Base-by-base conservation (phyloP, 2,329 filamentous ascomycete species). In the Penicillium sp. region DNA sequence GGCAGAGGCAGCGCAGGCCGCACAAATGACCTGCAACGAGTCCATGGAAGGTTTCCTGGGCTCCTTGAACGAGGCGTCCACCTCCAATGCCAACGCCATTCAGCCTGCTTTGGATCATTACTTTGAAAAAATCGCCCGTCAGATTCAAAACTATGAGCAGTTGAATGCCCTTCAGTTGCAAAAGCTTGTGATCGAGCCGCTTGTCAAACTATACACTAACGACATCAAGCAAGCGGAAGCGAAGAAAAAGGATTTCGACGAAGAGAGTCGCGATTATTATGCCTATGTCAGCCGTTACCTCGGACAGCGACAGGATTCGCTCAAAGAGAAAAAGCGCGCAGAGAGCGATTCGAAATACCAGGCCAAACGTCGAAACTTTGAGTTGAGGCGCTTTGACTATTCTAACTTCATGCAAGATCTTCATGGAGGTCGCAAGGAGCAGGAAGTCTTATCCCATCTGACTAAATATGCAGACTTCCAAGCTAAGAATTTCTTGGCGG, bases 381-480 rank as follows among this genome's bases (percentile, higher is more conserved):
- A 99, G 77, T 82, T 99, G 53, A 97, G 96, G 77, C 88, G 95
- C 9, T 99, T 99, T 67, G 95, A 99, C 74, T 99, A 99, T 72
- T 97, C 93, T 3, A 96, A 91, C 13, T 99, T 97, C 70, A 96
- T 99, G 90, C 93, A 97, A 68, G 94, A 99, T 77, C 81, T 99
- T n/a, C 94, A 97, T 60, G 94, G 94, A 26, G 94, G 94, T n/a
- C 88, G 94, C 59, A 99, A 97, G 72, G 94, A 99, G 67, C 94
- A 97, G 69, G 94, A 99, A 71, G 90, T 99, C 4, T 76, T 99
- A 26, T 97, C 93, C 1, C 90, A 97, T 69, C 81, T 99, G 28
- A 99, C 94, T 1, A 93, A 89, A 70, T 99, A 92, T 71, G 95
- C 95, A 9, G 92, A 96, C 70, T 86, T 88, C 3, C 94, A 99